phyloP scores from a whole-genome alignment of 1,139 yeast species.

The Eremothecium sinecaudum region DNA sequence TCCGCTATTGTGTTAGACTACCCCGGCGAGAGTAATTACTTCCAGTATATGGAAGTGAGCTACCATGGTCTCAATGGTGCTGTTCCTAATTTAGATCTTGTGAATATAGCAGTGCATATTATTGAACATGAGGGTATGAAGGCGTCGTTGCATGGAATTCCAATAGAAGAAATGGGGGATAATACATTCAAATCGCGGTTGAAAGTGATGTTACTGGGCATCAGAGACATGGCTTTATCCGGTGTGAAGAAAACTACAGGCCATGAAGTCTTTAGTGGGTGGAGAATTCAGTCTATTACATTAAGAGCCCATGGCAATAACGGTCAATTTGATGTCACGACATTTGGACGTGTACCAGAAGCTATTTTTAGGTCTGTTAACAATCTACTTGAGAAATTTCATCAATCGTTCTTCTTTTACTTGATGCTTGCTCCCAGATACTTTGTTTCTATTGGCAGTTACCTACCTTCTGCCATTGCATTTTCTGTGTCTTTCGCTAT shows the following conservation, averaged over 20 bases:
- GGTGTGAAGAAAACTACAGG: conserved; percentile 60
- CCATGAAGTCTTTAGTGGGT: conserved; percentile 87
- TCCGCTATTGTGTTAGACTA: conserved; percentile 84
- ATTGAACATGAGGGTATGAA: conserved; percentile 67
- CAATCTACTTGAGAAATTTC: conserved; percentile 88
- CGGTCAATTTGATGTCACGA: conserved; percentile 68
- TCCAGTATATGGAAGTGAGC: conserved; percentile 63
- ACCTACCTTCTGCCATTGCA: conserved; percentile 76
- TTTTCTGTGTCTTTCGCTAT: conserved; percentile 63
- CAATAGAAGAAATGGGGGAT: conserved; percentile 37
- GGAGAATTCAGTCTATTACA: conserved; percentile 91
- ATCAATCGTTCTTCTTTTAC: conserved; percentile 93
- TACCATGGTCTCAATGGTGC: conserved; percentile 94
- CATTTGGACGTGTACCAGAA: conserved; percentile 84
- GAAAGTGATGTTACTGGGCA: conserved; percentile 52
- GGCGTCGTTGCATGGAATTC: conserved; percentile 56
- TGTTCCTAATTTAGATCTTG: conserved; percentile 81
- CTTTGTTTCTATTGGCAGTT: conserved; percentile 91
- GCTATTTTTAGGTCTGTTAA: conserved; percentile 82
- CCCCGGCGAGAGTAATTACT: conserved; percentile 55
- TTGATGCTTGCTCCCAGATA: conserved; percentile 65
- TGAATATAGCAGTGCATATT: conserved; percentile 68
- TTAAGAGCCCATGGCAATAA: conserved; percentile 52
- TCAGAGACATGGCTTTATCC: conserved; percentile 56
- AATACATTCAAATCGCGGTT: conserved; percentile 47